A percentile compares a stretch with the other conserved stretches of the same genome.
phyloP scores from a whole-genome alignment of 73 alveolate species.

The Paraurostyla sp. region DNA sequence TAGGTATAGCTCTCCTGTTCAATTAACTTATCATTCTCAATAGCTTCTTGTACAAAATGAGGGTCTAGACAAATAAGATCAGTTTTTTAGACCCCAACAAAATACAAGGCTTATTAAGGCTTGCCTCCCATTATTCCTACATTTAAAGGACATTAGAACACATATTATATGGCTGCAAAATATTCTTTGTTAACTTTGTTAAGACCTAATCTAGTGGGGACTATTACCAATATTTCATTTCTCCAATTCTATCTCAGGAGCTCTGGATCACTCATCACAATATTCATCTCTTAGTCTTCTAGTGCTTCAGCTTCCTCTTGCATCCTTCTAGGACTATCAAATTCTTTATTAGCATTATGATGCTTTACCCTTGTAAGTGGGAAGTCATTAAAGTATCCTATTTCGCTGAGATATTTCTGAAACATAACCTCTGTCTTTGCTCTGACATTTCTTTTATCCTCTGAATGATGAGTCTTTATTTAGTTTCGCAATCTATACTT shows the following conservation, averaged over 20 bases:
- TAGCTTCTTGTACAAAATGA: conserved; percentile 34
- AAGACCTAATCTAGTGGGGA: conserved; percentile 56
- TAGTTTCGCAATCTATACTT: neutral
- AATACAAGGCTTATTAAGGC: conserved; percentile 30
- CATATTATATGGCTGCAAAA: neutral
- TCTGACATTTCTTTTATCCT: neutral
- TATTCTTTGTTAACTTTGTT: conserved; percentile 35
- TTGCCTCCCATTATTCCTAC: conserved; percentile 59
- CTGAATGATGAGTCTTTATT: neutral
- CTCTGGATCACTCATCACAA: neutral
- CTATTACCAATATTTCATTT: conserved; percentile 27
- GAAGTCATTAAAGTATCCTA: conserved; percentile 11
- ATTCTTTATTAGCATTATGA: neutral
- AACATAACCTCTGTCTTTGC: neutral
- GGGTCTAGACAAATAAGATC: conserved; percentile 58
- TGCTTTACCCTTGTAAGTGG: neutral
- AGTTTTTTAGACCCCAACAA: conserved; percentile 23
- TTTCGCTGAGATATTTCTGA: neutral
- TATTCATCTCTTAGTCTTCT: neutral
- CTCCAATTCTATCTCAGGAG: conserved; percentile 1
- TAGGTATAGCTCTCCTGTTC: neutral
- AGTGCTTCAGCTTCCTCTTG: neutral
- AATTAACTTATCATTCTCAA: neutral
- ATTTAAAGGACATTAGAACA: neutral
- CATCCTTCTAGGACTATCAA: conserved; percentile 35